Evolutionary conservation across 2,329 filamentous ascomycete genomes (phyloP).

Genomic region (Paraconiothyrium sp.): DNA sequence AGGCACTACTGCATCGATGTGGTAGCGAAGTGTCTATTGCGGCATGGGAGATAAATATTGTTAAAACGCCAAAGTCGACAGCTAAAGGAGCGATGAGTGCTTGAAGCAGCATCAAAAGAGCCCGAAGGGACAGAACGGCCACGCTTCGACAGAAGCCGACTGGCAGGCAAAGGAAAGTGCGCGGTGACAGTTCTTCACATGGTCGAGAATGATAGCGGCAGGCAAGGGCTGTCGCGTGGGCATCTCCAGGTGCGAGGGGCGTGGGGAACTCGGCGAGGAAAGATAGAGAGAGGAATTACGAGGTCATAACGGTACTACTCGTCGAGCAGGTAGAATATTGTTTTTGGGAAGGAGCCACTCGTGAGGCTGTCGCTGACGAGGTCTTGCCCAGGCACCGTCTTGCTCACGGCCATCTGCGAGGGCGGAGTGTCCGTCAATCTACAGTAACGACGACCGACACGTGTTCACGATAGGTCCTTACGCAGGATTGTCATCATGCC

Average conservation of each 20-base stretch:
- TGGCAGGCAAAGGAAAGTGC: slow-evolving; percentile 31
- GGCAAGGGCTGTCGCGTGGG: slow-evolving; percentile 31
- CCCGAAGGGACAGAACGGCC: slow-evolving; percentile 22
- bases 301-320: background rate
- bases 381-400: background rate
- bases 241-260: slow-evolving; percentile 28
- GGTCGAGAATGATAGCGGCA: slow-evolving; percentile 19
- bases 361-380: slow-evolving; percentile 4
- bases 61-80: slow-evolving; percentile 38
- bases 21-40: slow-evolving; percentile 29
- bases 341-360: background rate
- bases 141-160: slow-evolving; percentile 25
- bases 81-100: slow-evolving; percentile 39
- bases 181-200: slow-evolving; percentile 17
- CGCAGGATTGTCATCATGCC: background rate
- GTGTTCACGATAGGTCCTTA: background rate
- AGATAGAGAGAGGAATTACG: background rate
- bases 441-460: background rate
- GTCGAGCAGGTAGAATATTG: background rate
- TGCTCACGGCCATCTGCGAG: slow-evolving; percentile 2
- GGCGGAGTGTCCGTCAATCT: background rate
- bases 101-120: slow-evolving; percentile 22
- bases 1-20: slow-evolving; percentile 34
- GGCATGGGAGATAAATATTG: slow-evolving; percentile 52
- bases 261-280: background rate